Percentiles rank a stretch among this genome's conserved stretches.
Conservation (phyloP, 1,284 basidiomycete genomes). For the Ganoderma multipileum region DNA sequence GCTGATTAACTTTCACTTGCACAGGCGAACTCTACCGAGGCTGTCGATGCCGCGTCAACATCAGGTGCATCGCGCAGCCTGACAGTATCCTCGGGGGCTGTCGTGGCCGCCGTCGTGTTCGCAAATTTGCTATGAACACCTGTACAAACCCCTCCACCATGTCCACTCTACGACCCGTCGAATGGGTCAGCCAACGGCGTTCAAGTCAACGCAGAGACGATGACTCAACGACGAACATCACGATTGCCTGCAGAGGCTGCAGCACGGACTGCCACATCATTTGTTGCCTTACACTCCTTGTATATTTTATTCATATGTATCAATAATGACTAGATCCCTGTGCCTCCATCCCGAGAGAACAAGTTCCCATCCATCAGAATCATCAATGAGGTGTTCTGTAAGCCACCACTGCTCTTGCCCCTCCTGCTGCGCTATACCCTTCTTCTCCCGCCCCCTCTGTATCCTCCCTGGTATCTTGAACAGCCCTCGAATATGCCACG, state of each 20-base stretch:
- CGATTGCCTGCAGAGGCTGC: slow-evolving; percentile 26
- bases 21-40: slow-evolving; percentile 17
- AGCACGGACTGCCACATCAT: slow-evolving; percentile 26
- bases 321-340: background rate
- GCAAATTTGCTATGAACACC: slow-evolving; percentile 15
- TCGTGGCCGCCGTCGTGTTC: slow-evolving; percentile 15
- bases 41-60: slow-evolving; percentile 4
- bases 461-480: no score
- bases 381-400: no score
- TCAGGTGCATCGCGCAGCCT: slow-evolving; percentile 19
- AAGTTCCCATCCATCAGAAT: no score
- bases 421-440: no score
- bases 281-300: slow-evolving; percentile 16
- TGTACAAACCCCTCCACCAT: background rate
- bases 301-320: slow-evolving; percentile 18
- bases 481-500: no score
- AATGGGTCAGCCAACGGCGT: background rate
- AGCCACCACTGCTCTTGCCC: no score
- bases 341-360: no score
- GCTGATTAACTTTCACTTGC: background rate
- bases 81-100: background rate
- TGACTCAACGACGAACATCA: background rate
- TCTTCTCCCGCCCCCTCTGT: no score
- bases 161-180: background rate
- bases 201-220: background rate